Evolutionary conservation across 176 grass and related monocot genomes (phyloP).

Genomic region (Oryza glumipatula): DNA sequence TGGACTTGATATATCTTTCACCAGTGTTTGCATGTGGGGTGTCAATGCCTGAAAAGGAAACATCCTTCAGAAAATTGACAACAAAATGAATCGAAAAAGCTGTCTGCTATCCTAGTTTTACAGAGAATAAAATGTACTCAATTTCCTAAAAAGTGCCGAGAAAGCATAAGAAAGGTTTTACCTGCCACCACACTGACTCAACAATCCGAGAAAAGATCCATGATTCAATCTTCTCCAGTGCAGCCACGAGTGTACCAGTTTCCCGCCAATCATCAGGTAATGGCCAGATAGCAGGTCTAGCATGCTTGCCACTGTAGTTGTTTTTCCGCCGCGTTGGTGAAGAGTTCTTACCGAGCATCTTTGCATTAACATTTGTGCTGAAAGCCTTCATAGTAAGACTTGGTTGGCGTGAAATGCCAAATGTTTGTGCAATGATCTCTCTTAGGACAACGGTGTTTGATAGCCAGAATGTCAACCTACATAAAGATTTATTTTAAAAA

Average conservation of each 20-base stretch:
- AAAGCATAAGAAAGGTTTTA: slow-evolving; percentile 41
- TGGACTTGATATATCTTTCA: slow-evolving; percentile 44
- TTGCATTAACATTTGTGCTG: slow-evolving; percentile 47
- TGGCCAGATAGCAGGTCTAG: slow-evolving; percentile 46
- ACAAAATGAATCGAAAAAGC: not conserved
- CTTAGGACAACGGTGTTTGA: slow-evolving; percentile 86
- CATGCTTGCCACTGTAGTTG: slow-evolving; percentile 49
- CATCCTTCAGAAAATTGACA: slow-evolving; percentile 29
- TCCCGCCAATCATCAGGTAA: slow-evolving; percentile 75
- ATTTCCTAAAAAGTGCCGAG: not conserved
- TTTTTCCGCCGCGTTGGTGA: slow-evolving; percentile 44
- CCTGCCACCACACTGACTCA: slow-evolving; percentile 99
- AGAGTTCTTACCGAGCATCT: slow-evolving; percentile 38
- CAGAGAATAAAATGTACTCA: slow-evolving; percentile 23
- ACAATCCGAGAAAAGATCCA: slow-evolving; percentile 94
- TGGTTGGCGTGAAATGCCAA: slow-evolving; percentile 48
- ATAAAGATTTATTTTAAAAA: slow-evolving; percentile 39
- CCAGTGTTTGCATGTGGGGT: slow-evolving; percentile 80
- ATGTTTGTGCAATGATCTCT: slow-evolving; percentile 78
- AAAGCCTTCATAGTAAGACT: slow-evolving; percentile 43
- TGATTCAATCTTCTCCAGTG: slow-evolving; percentile 86
- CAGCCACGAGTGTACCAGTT: slow-evolving; percentile 51
- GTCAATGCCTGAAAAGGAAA: slow-evolving; percentile 64
- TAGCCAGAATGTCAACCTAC: slow-evolving; percentile 96
- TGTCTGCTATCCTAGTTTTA: slow-evolving; percentile 25